Evolutionary conservation across 2,329 filamentous ascomycete genomes (phyloP), one percentile per base, ranked within the genome.

Genomic region (Phialophora verrucosa): DNA sequence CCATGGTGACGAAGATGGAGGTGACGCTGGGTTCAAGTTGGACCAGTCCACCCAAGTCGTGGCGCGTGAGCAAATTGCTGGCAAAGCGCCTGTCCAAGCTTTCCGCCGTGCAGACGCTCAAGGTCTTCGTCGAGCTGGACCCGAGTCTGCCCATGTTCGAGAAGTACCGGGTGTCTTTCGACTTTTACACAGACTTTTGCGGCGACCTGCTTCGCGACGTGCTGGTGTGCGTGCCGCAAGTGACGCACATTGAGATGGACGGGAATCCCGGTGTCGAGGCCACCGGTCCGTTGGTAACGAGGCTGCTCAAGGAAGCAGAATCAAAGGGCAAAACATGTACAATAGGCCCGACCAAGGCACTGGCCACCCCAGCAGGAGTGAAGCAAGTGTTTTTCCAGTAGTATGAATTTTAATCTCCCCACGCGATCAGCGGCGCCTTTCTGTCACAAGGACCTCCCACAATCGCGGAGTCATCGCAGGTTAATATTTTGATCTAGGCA

Each of bases 21-120:
- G 74, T 88, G 67, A 81, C 85, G 3, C 75, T 88, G 3, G 86
- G 87, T 0, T 85, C 84, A 2, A 85, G 85, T 62, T 88, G 86
- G 84, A 85, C 80, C 3, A 79, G 79, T 47, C 85, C 85, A 27
- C 86, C 86, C 14, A 78, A 78, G 59, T 80, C 80, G 62, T 88
- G 87, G 83, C 80, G 80, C 20, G 81, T 85, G 17, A 80, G 82
- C 56, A 75, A 78, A 14, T 71, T 77, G 1, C 77, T 88, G 7
- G 84, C 85, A 0, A 76, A 70, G 14, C 64, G 66, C 32, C 59
- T 74, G 12, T 65, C 59, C 47, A 66, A 56, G 49, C 57, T 72
- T 20, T 63, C 56, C 10, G 79, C 78, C 49, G 75, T 85, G 7
- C 78, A 81, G 53, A 78, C 77, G 3, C 73, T 89, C 55, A 84